phyloP scores from a whole-genome alignment of 1,284 basidiomycete species.

The Sutorius eximius region DNA sequence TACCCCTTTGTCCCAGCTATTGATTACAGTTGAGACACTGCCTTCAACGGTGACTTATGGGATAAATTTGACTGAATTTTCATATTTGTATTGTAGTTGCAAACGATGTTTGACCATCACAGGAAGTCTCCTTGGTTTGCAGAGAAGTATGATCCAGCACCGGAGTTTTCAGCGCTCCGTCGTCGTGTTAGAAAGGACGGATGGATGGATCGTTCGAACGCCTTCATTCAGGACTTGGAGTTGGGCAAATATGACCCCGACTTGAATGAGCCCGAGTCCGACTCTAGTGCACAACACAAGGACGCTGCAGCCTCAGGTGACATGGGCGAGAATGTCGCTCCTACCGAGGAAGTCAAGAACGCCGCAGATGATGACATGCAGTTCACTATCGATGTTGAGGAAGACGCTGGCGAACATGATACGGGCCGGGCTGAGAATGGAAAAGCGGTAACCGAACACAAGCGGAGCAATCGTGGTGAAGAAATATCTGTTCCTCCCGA shows the following conservation, averaged over 20 bases:
- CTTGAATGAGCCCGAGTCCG: constrained; percentile 56
- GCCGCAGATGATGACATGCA: constrained; percentile 60
- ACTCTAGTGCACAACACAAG: constrained; percentile 48
- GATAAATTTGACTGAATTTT: constrained; percentile 34
- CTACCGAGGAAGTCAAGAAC: constrained; percentile 50
- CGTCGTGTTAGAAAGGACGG: constrained; percentile 77
- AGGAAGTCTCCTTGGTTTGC: constrained; percentile 91
- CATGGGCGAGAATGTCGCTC: constrained; percentile 30
- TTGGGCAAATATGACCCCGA: constrained; percentile 81
- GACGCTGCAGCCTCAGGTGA: constrained; percentile 43
- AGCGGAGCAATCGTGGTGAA: constrained; percentile 58
- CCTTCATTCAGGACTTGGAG: constrained; percentile 78
- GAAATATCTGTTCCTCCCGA: constrained; percentile 76
- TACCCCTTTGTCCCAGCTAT: constrained; percentile 24
- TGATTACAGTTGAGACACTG: constrained; percentile 14
- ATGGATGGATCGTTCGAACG: constrained; percentile 69
- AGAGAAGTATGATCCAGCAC: constrained; percentile 84
- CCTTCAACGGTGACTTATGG: constrained; percentile 13
- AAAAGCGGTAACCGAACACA: constrained; percentile 47
- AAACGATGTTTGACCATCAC: constrained; percentile 90
- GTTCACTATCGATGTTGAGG: constrained; percentile 67
- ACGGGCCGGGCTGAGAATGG: constrained; percentile 59
- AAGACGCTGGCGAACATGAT: constrained; percentile 64
- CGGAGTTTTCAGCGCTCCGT: constrained; percentile 69
- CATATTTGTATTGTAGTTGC: constrained; percentile 64